Evolutionary conservation across 352 stramenopile species (phyloP), one percentile per base, ranked within the genome.

Genomic region (Phytophthora foliorum): DNA sequence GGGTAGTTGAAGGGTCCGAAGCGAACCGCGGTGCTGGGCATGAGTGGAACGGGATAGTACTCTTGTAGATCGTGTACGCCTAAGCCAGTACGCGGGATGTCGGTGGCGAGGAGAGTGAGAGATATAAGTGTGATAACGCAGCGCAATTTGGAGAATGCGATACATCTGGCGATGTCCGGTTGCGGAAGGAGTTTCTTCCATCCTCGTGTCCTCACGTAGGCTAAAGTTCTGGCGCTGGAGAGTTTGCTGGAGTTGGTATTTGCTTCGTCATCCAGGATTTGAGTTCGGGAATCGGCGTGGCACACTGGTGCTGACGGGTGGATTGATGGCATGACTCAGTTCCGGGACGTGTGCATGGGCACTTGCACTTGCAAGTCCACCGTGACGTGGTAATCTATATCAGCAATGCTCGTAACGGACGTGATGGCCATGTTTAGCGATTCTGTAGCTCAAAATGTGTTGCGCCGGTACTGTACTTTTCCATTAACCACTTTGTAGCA

Each of bases 1-100:
- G 72, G 78, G 34, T 89, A 89, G 22, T 70, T 75, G 56, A 82
- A 89, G 2, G 80, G 80, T 9, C 78, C 82, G 38, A 83, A 90
- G 19, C 54, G 69, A 27, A 78, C 68, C 0, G 55, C 65, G 1
- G 71, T 72, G 31, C 53, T 68, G 2, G 80, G 80, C 22, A 72
- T 78, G 8, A 72, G 65, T 4, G 57, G 32, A 0, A 57, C 63
- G 0, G 63, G 36, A 27, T 80, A 84, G 21, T 75, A 75, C 4
- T 71, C 34, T 1, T 51, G 56, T 6, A 82, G 24, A 25, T 69
- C 62, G 6, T 46, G 19, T 4, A 85, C 54, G 0, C 78, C 76
- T 11, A 89, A 59, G 1, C 82, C 78, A 0, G 82, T 81, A 9
- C 82, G 78, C 3, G 80, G 80, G 14, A 90, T 86, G 22, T 90